Evolutionary conservation across 441 rosid species (phyloP).

Genomic region (Manihot esculenta): DNA sequence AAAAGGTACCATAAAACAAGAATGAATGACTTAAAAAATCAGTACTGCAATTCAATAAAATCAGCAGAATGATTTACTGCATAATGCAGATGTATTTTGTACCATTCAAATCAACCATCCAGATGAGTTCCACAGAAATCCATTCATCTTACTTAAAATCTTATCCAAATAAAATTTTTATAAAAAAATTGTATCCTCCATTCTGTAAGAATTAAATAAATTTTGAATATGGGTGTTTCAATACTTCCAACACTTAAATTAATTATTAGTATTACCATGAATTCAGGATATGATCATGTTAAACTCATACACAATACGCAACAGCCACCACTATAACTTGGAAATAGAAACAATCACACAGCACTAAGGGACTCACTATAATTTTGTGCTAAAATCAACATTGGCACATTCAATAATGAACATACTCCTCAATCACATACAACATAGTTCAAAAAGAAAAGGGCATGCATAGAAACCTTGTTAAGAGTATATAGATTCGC

Average conservation of each 20-base stretch:
- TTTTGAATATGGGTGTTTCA: not conserved
- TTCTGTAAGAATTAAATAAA: not conserved
- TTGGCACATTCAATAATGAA: slow-evolving; percentile 4
- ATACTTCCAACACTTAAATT: not conserved
- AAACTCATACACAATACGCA: slow-evolving; percentile 7
- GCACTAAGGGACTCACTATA: not conserved
- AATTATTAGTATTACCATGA: slow-evolving; percentile 4
- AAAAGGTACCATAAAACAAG: not conserved
- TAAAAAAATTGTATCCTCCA: too few relatives aligned
- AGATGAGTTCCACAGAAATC: not conserved
- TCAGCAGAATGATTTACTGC: not conserved
- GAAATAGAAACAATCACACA: not conserved
- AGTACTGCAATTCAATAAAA: slow-evolving; percentile 3
- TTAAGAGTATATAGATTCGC: slow-evolving; percentile 68
- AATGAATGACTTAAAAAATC: not conserved
- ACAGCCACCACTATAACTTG: not conserved
- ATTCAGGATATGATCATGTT: slow-evolving; percentile 13
- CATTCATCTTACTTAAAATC: not conserved
- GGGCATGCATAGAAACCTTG: slow-evolving; percentile 40
- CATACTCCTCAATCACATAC: slow-evolving; percentile 1
- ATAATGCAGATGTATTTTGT: slow-evolving; percentile 4
- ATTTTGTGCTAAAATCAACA: not conserved
- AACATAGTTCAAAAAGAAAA: slow-evolving; percentile 5
- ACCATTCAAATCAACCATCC: not conserved
- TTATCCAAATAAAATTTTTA: not conserved